Base-by-base conservation (phyloP, 2,329 filamentous ascomycete species). In the Cordyceps cateniannulata region DNA sequence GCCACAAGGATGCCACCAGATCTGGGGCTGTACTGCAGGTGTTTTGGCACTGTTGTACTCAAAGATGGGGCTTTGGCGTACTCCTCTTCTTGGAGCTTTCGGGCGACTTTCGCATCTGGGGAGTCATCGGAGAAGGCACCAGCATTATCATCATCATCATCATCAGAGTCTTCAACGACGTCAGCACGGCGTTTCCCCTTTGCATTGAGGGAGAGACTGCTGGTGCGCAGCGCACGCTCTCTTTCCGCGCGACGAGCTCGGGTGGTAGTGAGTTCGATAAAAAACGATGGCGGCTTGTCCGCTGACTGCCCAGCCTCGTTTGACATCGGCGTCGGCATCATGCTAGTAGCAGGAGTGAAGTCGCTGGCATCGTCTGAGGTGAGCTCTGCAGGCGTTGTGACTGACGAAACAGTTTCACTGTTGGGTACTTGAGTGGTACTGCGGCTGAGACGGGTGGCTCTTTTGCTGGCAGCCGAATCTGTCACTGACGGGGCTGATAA, bases 141-240 rank as follows among this genome's bases (percentile, higher is more conserved):
- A 1, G 3, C 32, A 32, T 69, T 69, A 0, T 76, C 72, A 1
- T 12, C 32, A 32, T 69, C 69, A 0, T 76, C 72, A 2, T 76
- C 70, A n/a, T 76, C 72, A 1, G 73, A 73, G 10, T 78, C 75
- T 1, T 76, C 72, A 69, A 63, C 81, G 72, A 78, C 72, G 35
- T 75, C 69, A 59, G 75, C 63, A 53, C 58, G 58, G 2, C 77
- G 72, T 71, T 83, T 81, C 58, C 73, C 69, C 64, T 80, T 74
- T 4, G 74, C 62, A 42, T 72, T 74, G 66, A 84, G 70, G 2
- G 81, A 75, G 63, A 77, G 81, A 54, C 79, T 73, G 72, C 80
- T 85, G 9, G 67, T 44, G 18, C 70, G 67, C 16, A 73, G 53
- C 14, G 66, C 66, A n/a, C 69, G 65, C 29, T 75, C 72, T 24